Percentiles rank a stretch among this genome's conserved stretches.
Conservation (phyloP, 1,284 basidiomycete genomes). For the Vanrija pseudolonga region DNA sequence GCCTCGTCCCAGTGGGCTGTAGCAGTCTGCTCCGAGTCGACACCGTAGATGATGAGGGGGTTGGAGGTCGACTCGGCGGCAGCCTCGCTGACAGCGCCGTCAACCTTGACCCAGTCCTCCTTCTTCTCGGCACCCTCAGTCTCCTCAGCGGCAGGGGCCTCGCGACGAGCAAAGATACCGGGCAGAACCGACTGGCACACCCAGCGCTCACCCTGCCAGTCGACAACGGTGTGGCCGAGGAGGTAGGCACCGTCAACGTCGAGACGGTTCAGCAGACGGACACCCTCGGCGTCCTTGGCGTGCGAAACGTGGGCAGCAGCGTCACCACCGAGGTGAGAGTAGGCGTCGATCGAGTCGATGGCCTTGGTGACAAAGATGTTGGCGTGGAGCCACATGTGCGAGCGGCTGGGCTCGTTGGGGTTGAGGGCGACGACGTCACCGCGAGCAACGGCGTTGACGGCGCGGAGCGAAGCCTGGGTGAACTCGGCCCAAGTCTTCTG, state of each 20-base stretch:
- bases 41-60: slow-evolving; percentile 56
- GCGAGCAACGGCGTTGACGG: slow-evolving; percentile 53
- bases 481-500: slow-evolving; percentile 57
- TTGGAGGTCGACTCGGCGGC: slow-evolving; percentile 58
- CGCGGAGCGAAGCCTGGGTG: slow-evolving; percentile 53
- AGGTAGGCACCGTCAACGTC: slow-evolving; percentile 74
- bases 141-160: slow-evolving; percentile 26
- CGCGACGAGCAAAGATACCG: slow-evolving; percentile 54
- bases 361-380: slow-evolving; percentile 60
- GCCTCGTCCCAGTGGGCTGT: slow-evolving; percentile 50
- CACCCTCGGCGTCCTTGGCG: slow-evolving; percentile 57
- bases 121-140: slow-evolving; percentile 36
- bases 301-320: slow-evolving; percentile 57
- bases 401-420: slow-evolving; percentile 54
- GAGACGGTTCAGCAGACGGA: slow-evolving; percentile 54
- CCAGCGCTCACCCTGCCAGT: slow-evolving; percentile 59
- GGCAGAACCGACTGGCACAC: slow-evolving; percentile 58
- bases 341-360: slow-evolving; percentile 56
- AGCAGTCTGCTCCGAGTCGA: slow-evolving; percentile 54
- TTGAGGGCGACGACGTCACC: slow-evolving; percentile 56
- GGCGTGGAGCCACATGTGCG: slow-evolving; percentile 57
- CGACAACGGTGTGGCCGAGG: slow-evolving; percentile 62
- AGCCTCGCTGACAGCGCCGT: slow-evolving; percentile 54
- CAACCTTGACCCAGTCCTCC: slow-evolving; percentile 47
- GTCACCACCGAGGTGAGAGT: slow-evolving; percentile 56